Conservation (phyloP, 805 yeast genomes). For the Saturnispora quitensis region DNA sequence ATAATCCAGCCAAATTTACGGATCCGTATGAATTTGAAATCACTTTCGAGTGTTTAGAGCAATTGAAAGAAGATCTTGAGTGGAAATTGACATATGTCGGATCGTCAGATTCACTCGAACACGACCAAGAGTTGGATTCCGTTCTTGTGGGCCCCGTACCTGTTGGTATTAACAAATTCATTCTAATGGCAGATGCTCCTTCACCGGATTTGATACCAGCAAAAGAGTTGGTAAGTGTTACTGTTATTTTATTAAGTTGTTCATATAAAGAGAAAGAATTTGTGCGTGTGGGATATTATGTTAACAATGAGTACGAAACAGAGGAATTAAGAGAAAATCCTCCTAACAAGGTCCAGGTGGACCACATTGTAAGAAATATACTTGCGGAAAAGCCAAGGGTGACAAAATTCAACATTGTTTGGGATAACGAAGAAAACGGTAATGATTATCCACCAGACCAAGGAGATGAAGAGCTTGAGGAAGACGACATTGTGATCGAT, state of each 20-base stretch:
- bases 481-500: constrained; percentile 37
- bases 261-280: constrained; percentile 90
- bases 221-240: constrained; percentile 86
- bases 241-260: constrained; percentile 88
- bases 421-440: constrained; percentile 64
- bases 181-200: constrained; percentile 94
- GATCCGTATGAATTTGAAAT: constrained; percentile 95
- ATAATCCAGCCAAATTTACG: constrained; percentile 88
- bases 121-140: constrained; percentile 94
- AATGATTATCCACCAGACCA: constrained; percentile 78
- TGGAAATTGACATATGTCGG: constrained; percentile 98
- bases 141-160: constrained; percentile 98
- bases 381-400: constrained; percentile 97
- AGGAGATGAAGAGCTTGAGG: constrained; percentile 46
- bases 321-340: constrained; percentile 92
- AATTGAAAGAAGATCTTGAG: constrained; percentile 83
- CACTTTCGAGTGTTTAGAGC: constrained; percentile 94
- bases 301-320: constrained; percentile 90
- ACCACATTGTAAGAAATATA: constrained; percentile 87
- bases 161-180: constrained; percentile 89
- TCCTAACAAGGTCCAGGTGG: constrained; percentile 87
- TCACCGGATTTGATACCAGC: constrained; percentile 94
- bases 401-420: constrained; percentile 90
- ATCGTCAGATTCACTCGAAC: constrained; percentile 85
- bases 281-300: constrained; percentile 96